Percentiles rank a stretch among this genome's conserved stretches.
Evolutionary conservation across 148 eudicot genomes (phyloP).

Genomic region (Nyssa sinensis): DNA sequence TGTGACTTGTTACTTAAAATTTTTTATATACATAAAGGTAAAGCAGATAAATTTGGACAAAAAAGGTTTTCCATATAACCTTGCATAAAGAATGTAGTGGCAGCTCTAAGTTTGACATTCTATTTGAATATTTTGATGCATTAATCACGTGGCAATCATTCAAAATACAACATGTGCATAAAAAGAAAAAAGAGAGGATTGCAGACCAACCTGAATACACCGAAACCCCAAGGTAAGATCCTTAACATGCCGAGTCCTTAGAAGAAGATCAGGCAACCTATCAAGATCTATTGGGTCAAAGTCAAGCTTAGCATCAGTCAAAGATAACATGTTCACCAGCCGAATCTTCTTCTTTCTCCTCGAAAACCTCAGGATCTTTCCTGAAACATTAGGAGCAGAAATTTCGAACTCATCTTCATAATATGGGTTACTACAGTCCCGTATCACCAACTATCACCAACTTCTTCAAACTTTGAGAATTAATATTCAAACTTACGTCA

Average conservation of each 20-base stretch:
- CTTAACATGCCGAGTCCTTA: neutral
- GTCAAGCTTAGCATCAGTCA: neutral
- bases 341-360: too few relatives aligned
- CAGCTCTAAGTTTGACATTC: neutral
- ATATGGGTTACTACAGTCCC: too few relatives aligned
- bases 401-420: too few relatives aligned
- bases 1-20: too few relatives aligned
- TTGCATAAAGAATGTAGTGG: neutral
- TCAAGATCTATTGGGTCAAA: neutral
- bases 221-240: neutral
- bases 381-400: too few relatives aligned
- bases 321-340: neutral
- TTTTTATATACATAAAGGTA: neutral
- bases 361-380: too few relatives aligned
- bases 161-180: too few relatives aligned
- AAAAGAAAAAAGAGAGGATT: neutral
- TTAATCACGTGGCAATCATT: too few relatives aligned
- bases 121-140: neutral
- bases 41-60: neutral
- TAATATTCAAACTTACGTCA: too few relatives aligned
- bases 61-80: neutral
- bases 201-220: neutral
- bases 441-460: too few relatives aligned
- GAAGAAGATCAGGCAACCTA: neutral
- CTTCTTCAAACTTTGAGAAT: too few relatives aligned